Conservation (phyloP, 106 monocot species). For the Platanthera zijinensis region DNA sequence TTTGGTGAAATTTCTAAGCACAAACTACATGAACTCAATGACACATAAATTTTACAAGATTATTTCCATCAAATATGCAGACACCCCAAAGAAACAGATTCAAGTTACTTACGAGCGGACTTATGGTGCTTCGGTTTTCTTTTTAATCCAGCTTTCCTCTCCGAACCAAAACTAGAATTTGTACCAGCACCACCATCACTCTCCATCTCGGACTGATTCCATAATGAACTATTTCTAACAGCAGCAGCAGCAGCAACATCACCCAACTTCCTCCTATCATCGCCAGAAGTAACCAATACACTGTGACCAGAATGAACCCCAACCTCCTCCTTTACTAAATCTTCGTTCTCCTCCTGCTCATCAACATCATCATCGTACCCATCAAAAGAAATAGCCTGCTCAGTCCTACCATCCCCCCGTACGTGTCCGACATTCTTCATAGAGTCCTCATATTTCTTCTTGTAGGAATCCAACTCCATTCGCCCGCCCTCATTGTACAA, state of each 20-base stretch:
- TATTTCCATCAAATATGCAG: background rate
- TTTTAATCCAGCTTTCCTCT: constrained; percentile 24
- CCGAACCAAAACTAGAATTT: constrained; percentile 10
- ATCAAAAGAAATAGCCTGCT: constrained; percentile 20
- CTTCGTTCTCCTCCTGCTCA: constrained; percentile 19
- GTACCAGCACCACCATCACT: background rate
- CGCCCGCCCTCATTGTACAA: constrained; percentile 32
- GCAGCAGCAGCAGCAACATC: constrained; percentile 8
- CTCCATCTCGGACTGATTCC: background rate
- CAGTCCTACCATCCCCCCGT: background rate
- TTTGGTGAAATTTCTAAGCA: background rate
- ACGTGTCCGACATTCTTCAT: background rate
- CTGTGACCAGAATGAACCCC: background rate
- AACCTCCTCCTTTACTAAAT: constrained; percentile 6
- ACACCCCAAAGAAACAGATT: background rate
- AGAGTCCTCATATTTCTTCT: constrained; percentile 22
- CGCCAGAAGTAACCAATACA: constrained; percentile 5
- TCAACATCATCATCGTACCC: constrained; percentile 49
- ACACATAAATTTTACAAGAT: background rate
- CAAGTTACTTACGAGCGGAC: constrained; percentile 28
- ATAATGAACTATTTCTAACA: background rate
- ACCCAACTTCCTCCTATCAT: background rate
- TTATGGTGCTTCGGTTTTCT: constrained; percentile 41
- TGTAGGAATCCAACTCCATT: constrained; percentile 22
- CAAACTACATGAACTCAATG: background rate